phyloP scores from a whole-genome alignment of 2,329 filamentous ascomycete genomes.

The Xylariaceae sp. region DNA sequence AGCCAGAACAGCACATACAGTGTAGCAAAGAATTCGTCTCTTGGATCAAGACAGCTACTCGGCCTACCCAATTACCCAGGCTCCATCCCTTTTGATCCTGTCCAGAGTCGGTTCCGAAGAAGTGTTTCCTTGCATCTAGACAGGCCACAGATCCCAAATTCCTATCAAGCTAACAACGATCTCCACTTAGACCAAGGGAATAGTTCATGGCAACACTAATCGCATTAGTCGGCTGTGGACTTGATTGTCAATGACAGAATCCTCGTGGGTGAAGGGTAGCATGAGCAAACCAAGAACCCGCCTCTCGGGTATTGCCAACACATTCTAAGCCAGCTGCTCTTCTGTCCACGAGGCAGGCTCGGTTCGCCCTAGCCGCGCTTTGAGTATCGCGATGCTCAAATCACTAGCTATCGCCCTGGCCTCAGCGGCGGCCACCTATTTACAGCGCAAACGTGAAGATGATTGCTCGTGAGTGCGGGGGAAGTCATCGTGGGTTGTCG shows the following conservation, averaged over 20 bases:
- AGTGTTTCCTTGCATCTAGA: too few species aligned
- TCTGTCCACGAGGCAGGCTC: neutral
- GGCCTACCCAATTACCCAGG: neutral
- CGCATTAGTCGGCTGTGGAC: too few species aligned
- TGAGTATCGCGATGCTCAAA: too few species aligned
- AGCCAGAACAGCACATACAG: neutral
- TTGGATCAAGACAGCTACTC: conserved; percentile 3
- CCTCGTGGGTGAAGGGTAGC: too few species aligned
- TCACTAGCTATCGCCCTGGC: too few species aligned
- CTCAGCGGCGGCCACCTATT: neutral
- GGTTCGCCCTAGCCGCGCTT: too few species aligned
- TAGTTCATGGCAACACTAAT: too few species aligned
- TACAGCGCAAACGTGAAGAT: neutral
- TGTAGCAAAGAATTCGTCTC: neutral
- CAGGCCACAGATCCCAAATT: too few species aligned
- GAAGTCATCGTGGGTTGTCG: too few species aligned
- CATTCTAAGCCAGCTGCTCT: neutral
- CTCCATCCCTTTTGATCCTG: conserved; percentile 10
- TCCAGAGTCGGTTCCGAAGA: conserved; percentile 4
- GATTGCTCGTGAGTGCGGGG: conserved; percentile 7
- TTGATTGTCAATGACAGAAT: too few species aligned
- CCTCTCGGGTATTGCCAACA: neutral
- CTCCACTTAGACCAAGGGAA: too few species aligned
- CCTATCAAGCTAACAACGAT: too few species aligned
- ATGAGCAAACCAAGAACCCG: neutral